A percentile compares a stretch with the other conserved stretches of the same genome.
Evolutionary conservation across 2,329 filamentous ascomycete genomes (phyloP).

Genomic region (Ophiostoma perfectum): DNA sequence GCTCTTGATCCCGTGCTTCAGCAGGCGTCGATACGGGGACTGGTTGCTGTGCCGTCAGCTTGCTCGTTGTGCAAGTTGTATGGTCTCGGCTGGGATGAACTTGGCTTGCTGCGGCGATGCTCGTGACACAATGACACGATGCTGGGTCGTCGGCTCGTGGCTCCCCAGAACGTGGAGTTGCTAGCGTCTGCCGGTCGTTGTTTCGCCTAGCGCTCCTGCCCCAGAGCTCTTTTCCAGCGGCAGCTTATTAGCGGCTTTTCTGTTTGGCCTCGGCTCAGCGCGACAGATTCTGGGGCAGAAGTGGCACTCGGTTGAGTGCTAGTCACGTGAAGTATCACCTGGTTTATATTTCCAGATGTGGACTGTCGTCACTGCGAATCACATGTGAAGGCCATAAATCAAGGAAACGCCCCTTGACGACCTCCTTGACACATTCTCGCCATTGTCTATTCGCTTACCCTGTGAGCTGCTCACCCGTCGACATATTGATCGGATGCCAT

Average conservation of each 20-base stretch:
- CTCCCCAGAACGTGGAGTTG: constrained; percentile 12
- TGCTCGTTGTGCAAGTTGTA: background rate
- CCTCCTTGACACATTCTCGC: background rate
- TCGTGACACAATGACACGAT: constrained; percentile 16
- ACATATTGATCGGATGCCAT: too few species aligned
- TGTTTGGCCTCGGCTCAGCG: constrained; percentile 23
- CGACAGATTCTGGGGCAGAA: constrained; percentile 12
- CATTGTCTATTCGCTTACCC: background rate
- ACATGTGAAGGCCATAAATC: background rate
- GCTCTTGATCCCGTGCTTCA: background rate
- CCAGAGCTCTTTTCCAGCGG: constrained; percentile 15
- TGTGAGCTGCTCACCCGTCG: too few species aligned
- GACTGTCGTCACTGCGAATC: background rate
- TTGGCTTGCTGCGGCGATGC: background rate
- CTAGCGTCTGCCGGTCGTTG: constrained; percentile 13
- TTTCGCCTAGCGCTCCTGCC: constrained; percentile 15
- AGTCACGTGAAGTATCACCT: background rate
- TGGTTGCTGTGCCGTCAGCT: background rate
- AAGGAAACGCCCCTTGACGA: background rate
- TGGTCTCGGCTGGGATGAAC: background rate
- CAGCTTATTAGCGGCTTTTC: constrained; percentile 19
- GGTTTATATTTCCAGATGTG: background rate
- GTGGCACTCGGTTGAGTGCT: background rate
- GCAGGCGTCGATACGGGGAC: background rate
- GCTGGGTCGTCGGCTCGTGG: background rate